Conservation (phyloP, 2,329 filamentous ascomycete species). For the Parastagonospora nodorum region DNA sequence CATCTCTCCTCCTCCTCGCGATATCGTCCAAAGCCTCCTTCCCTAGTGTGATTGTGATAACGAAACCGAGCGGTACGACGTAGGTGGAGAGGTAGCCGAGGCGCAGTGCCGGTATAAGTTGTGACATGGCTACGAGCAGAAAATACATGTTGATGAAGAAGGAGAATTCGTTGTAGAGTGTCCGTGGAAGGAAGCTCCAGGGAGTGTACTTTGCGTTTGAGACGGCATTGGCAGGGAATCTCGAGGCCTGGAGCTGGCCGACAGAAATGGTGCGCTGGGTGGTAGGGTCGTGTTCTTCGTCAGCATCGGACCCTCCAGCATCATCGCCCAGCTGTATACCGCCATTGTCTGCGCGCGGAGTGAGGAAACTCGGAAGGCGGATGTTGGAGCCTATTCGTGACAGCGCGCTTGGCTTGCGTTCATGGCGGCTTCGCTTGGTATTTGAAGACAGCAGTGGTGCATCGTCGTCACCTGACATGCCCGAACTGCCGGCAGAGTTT, state of each 20-base stretch:
- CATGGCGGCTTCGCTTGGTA: slow-evolving; percentile 26
- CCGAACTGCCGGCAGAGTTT: slow-evolving; percentile 64
- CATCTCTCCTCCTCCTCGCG: slow-evolving; percentile 80
- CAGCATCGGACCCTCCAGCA: slow-evolving; percentile 48
- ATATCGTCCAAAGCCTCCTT: slow-evolving; percentile 98
- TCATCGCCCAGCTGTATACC: slow-evolving; percentile 31
- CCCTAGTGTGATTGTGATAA: slow-evolving; percentile 87
- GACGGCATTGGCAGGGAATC: slow-evolving; percentile 87
- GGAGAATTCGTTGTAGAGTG: slow-evolving; percentile 97
- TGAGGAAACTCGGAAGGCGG: slow-evolving; percentile 71
- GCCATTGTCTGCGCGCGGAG: slow-evolving; percentile 27
- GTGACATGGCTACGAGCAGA: slow-evolving; percentile 89
- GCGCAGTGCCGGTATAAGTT: slow-evolving; percentile 84
- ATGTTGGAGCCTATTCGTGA: slow-evolving; percentile 59
- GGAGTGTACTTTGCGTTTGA: slow-evolving; percentile 98
- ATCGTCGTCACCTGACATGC: slow-evolving; percentile 67
- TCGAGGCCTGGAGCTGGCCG: slow-evolving; percentile 71
- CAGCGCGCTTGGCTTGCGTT: slow-evolving; percentile 41
- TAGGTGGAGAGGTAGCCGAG: slow-evolving; percentile 97
- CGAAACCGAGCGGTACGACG: slow-evolving; percentile 88
- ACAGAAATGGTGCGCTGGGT: slow-evolving; percentile 77
- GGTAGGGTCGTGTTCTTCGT: slow-evolving; percentile 61
- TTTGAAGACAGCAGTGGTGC: slow-evolving; percentile 68
- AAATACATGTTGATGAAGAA: slow-evolving; percentile 99
- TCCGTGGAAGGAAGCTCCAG: slow-evolving; percentile 90